Evolutionary conservation across 139 green algal genomes (phyloP).

Genomic region (Chlorella sp.): DNA sequence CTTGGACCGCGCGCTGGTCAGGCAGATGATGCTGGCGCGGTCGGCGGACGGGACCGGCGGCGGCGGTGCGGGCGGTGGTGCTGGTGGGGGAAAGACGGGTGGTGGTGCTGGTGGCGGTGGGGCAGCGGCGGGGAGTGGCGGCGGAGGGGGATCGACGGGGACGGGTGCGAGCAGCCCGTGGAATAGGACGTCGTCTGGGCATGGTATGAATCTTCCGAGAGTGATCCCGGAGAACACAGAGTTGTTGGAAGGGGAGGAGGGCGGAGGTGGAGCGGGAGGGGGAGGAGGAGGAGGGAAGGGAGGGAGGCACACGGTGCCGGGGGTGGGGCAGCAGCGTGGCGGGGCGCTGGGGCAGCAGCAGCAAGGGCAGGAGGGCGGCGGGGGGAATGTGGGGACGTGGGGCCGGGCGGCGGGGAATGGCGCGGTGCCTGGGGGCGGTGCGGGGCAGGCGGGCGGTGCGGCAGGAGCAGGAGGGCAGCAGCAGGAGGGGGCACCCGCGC

Average conservation of each 20-base stretch:
- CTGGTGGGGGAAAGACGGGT: neutral
- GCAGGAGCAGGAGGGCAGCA: neutral
- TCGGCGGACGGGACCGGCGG: too few species aligned
- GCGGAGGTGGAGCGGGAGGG: neutral
- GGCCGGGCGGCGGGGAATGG: neutral
- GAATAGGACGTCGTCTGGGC: neutral
- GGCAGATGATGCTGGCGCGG: neutral
- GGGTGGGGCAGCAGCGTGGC: neutral
- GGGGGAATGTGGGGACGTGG: neutral
- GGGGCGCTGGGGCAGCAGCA: neutral
- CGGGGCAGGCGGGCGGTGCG: neutral
- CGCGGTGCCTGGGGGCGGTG: neutral
- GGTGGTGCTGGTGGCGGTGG: neutral
- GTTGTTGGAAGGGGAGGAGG: neutral
- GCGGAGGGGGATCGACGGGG: neutral
- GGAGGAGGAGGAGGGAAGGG: neutral
- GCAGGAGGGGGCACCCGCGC: neutral
- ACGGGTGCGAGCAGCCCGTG: neutral
- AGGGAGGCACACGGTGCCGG: neutral
- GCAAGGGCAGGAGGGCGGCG: neutral
- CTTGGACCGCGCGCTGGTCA: neutral
- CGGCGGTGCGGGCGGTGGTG: too few species aligned
- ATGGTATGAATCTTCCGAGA: neutral
- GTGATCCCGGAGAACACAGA: constrained; percentile 13
- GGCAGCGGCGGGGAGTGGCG: neutral